These are phyloP conservation scores for Colletotrichum lini DNA, from an alignment of 2,329 filamentous ascomycete genomes.

Conservation along the genomic window DNA sequence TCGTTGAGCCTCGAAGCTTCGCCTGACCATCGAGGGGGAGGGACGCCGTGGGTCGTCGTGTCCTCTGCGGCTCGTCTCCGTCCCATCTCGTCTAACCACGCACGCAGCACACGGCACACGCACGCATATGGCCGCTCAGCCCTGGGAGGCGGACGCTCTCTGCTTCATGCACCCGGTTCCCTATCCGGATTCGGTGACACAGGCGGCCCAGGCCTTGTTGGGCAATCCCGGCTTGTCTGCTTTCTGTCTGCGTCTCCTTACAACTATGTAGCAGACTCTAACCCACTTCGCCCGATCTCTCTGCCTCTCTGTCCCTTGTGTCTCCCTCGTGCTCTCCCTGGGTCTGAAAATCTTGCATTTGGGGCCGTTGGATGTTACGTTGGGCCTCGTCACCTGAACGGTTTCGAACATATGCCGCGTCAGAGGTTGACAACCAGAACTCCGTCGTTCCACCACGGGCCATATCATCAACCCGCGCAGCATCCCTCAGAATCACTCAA, in stretches of 20 bases:
- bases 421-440: constrained; percentile 27
- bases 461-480: constrained; percentile 21
- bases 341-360: constrained; percentile 6
- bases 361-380: constrained; percentile 13
- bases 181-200: constrained; percentile 19
- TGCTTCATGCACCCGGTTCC: constrained; percentile 33
- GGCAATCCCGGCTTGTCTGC: constrained; percentile 35
- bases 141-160: constrained; percentile 22
- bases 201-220: constrained; percentile 17
- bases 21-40: neutral
- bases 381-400: constrained; percentile 19
- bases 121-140: constrained; percentile 23
- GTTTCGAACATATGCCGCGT: constrained; percentile 34
- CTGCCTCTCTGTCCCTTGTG: constrained; percentile 4
- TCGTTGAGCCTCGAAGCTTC: constrained; percentile 6
- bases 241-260: constrained; percentile 31
- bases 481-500: neutral
- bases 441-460: constrained; percentile 19
- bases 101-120: neutral
- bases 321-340: constrained; percentile 1
- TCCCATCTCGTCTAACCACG: constrained; percentile 30
- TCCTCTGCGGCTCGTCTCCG: constrained; percentile 5
- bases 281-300: constrained; percentile 14
- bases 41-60: constrained; percentile 5
- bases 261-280: constrained; percentile 5